Evolutionary conservation across 805 yeast genomes (phyloP), one percentile per base, ranked within the genome.

Genomic region (Jamesozyma rosinii): DNA sequence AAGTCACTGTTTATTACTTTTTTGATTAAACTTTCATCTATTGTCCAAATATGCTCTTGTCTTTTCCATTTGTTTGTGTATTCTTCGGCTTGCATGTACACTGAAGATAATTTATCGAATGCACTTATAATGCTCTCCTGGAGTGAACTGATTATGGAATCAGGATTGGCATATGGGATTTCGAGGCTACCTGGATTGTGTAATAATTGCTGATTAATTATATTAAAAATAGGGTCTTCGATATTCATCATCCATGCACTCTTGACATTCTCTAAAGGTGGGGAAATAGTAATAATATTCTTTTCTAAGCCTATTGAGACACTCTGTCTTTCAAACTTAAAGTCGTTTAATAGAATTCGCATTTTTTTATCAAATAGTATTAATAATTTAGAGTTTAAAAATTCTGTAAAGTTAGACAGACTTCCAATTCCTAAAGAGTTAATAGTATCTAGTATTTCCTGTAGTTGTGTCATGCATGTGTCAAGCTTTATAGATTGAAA

Each of bases 11-110:
- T 10, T 5, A 32, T 32, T 14, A n/a, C 4, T 15, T 32, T 17
- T n/a, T 32, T 17, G 5, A 32, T 32, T n/a, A n/a, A 17, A 14
- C 40, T 37, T 29, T 52, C 54, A n/a, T 44, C 35, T 21, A 48
- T 21, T 6, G 10, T 27, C 54, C 53, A 50, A 18, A 52, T 26
- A 3, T 27, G 27, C 17, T 37, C 42, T 6, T 32, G 31, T 3
- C 21, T 15, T 15, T 27, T 38, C 47, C 47, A 44, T 14, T 14
- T 4, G 4, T 3, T 8, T 5, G 17, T 22, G 14, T 18, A 41
- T 1, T 21, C 35, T 20, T 35, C 30, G 4, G 20, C 15, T 17
- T 34, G 26, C 5, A 9, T 5, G 15, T 24, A 21, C 14, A 29
- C 9, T 14, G 18, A 15, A 20, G 10, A 22, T 15, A 41, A 15